Percentiles rank a stretch among this genome's conserved stretches.
Conservation (phyloP, 208 protist species). For the Leishmania gerbilli region DNA sequence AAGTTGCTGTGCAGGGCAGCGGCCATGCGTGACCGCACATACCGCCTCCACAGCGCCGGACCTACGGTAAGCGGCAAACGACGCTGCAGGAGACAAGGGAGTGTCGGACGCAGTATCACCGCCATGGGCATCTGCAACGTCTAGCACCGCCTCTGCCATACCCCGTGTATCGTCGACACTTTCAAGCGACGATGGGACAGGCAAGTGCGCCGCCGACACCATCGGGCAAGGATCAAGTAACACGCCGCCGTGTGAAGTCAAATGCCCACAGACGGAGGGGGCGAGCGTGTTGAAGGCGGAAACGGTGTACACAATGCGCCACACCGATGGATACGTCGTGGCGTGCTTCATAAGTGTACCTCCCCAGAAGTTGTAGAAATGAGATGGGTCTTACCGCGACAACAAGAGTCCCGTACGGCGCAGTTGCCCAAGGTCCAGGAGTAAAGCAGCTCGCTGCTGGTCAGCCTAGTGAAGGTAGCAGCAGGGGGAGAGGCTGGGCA, state of each 20-base stretch:
- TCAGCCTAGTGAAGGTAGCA: background rate
- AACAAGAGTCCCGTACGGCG: background rate
- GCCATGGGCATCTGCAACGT: slow-evolving; percentile 4
- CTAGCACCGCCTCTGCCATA: no score
- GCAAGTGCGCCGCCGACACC: slow-evolving; percentile 21
- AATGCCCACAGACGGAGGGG: slow-evolving; percentile 34
- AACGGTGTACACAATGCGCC: slow-evolving; percentile 3
- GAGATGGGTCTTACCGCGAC: slow-evolving; percentile 4
- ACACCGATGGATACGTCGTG: slow-evolving; percentile 11
- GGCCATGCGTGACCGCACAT: slow-evolving; percentile 27
- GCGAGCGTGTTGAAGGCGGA: slow-evolving; percentile 29
- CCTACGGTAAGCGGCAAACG: slow-evolving; percentile 7
- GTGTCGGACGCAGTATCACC: background rate
- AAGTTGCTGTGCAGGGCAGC: slow-evolving; percentile 12
- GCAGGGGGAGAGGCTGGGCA: background rate
- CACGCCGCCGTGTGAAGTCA: slow-evolving; percentile 42
- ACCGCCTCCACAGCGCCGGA: slow-evolving; percentile 15
- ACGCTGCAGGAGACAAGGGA: slow-evolving; percentile 1
- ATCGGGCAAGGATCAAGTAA: slow-evolving; percentile 40
- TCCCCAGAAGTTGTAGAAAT: slow-evolving; percentile 48
- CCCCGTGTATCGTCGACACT: background rate
- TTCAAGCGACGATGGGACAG: slow-evolving; percentile 12
- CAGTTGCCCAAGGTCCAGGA: background rate
- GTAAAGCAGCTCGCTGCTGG: background rate
- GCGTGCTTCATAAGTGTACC: slow-evolving; percentile 48